Base-by-base conservation (phyloP, 768 basidiomycete species). In the Kwoniella europaea region DNA sequence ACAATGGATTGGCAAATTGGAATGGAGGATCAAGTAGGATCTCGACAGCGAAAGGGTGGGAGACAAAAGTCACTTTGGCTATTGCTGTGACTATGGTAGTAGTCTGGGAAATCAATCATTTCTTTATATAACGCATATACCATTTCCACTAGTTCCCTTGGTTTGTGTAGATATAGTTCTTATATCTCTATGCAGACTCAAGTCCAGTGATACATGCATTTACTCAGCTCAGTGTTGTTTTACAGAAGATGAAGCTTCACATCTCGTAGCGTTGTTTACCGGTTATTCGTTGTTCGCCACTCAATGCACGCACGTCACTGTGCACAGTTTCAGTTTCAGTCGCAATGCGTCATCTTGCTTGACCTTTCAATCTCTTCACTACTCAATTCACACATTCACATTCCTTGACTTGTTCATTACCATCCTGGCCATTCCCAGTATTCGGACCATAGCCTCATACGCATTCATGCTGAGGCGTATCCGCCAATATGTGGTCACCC, bases 401-500 rank as follows among this genome's bases (percentile, higher is more conserved):
- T 50, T 50, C 35, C 35, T 6, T 50, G 46, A 50, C 18, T 50
- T 18, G 18, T 13, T 50, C 46, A 50, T 50, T 15, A 18, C 46
- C 12, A 13, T 13, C 10, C 46, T 50, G 12, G 46, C 12, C 18
- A 16, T 18, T 15, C 18, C 13, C 4, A 50, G 12, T 15, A 18
- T 15, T 15, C 46, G 7, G 46, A 15, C 4, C 12, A 12, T 18
- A 50, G 12, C 46, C 13, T 50, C 54, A 55, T 15, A 55, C 9
- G 20, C 15, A 55, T 50, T 6, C 0, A 50, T 18, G 46, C 46
- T 15, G 10, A 55, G 59, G 12, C 41, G 46, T 10, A 27, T 22
- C 15, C 3, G 29, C 46, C 61, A 50, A 4, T 4, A 70, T 70
- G 68, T 70, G 68, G 68, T 64, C 68, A 7, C 6, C 68, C 3